phyloP scores from a whole-genome alignment of 164 flowering plant species.

The Vitis amurensis region DNA sequence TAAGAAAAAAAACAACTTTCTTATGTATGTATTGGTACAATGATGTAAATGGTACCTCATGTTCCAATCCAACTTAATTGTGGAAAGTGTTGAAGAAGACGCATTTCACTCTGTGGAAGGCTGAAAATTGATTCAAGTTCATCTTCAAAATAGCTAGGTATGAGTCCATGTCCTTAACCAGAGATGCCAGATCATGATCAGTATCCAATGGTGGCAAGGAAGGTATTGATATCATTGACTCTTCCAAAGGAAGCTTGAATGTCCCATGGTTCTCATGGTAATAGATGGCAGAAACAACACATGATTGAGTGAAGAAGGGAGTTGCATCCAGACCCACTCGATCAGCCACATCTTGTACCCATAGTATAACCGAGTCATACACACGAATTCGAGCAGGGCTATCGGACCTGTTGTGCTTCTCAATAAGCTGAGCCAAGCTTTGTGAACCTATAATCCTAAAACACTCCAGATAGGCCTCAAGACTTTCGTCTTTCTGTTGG shows the following conservation, averaged over 20 bases:
- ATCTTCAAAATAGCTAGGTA: conserved; percentile 8
- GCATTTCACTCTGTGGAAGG: conserved; percentile 16
- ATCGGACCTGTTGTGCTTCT: neutral
- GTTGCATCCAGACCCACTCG: conserved; percentile 34
- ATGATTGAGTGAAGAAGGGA: conserved; percentile 50
- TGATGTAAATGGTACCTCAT: conserved; percentile 12
- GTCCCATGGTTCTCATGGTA: conserved; percentile 20
- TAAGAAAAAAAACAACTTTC: too few relatives aligned
- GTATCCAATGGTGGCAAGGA: conserved; percentile 26
- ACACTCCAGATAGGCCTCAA: neutral
- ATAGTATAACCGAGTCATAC: conserved; percentile 45
- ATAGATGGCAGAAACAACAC: conserved; percentile 28
- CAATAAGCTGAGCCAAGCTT: conserved; percentile 27
- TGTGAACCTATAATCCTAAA: conserved; percentile 13
- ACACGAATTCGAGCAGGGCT: conserved; percentile 25
- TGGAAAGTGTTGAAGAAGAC: conserved; percentile 19
- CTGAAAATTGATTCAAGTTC: conserved; percentile 19
- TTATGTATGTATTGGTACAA: too few relatives aligned
- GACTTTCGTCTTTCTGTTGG: conserved; percentile 2
- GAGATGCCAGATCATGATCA: conserved; percentile 27
- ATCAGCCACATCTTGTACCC: conserved; percentile 43
- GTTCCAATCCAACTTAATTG: conserved; percentile 19
- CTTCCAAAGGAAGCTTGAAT: conserved; percentile 9
- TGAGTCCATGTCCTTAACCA: conserved; percentile 2
- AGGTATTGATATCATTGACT: conserved; percentile 15